Evolutionary conservation across 2,329 filamentous ascomycete genomes (phyloP).

Genomic region (Aspergillus alliaceus): DNA sequence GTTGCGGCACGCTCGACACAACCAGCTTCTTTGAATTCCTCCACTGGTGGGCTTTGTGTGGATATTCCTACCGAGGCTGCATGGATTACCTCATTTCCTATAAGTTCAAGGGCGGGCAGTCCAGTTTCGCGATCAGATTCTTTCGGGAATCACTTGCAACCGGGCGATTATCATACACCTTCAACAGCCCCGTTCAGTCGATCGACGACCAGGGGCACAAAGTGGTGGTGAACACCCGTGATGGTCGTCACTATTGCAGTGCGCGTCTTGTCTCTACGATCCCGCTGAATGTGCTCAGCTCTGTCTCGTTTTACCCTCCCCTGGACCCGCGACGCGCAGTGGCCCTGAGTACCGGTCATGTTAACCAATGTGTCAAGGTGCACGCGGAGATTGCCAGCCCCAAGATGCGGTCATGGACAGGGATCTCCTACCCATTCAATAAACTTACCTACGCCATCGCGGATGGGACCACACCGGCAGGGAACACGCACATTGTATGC

Average conservation of each 20-base stretch:
- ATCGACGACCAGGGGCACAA: conserved; percentile 29
- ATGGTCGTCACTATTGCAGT: conserved; percentile 30
- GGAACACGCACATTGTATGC: conserved; percentile 51
- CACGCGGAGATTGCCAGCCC: conserved; percentile 46
- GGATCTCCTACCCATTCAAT: conserved; percentile 46
- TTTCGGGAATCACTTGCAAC: conserved; percentile 46
- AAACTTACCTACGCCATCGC: conserved; percentile 46
- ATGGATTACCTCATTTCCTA: conserved; percentile 43
- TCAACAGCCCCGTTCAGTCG: conserved; percentile 39
- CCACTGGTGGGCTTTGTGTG: conserved; percentile 50
- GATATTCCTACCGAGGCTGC: conserved; percentile 43
- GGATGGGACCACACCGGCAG: conserved; percentile 46
- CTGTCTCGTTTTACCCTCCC: conserved; percentile 44
- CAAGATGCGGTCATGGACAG: conserved; percentile 46
- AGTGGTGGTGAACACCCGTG: conserved; percentile 37
- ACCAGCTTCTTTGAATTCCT: conserved; percentile 51
- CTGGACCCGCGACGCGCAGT: conserved; percentile 35
- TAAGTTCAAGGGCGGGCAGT: conserved; percentile 48
- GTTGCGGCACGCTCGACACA: conserved; percentile 44
- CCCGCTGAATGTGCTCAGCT: conserved; percentile 47
- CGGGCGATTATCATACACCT: conserved; percentile 42
- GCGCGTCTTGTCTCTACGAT: conserved; percentile 43
- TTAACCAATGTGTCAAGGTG: conserved; percentile 50
- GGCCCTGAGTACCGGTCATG: conserved; percentile 43
- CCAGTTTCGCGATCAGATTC: conserved; percentile 47